Evolutionary conservation across 805 yeast species (phyloP).

Genomic region (Ogataea allantospora): DNA sequence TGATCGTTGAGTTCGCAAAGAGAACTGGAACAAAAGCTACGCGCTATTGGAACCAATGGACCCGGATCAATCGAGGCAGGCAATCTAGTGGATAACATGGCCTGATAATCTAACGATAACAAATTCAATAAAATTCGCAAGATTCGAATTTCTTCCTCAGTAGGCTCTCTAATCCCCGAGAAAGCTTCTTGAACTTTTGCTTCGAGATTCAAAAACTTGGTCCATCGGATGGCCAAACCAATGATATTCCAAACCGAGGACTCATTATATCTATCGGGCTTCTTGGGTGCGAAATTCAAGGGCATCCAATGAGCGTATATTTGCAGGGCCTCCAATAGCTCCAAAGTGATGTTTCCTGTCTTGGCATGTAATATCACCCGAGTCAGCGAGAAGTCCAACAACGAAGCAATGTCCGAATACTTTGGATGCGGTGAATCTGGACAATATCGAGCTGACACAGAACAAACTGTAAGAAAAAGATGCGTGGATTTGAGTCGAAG

Average conservation of each 20-base stretch:
- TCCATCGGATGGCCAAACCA: constrained; percentile 19
- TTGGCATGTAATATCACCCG: constrained; percentile 13
- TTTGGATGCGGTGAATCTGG: constrained; percentile 5
- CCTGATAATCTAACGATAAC: constrained; percentile 18
- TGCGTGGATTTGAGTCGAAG: constrained; percentile 13
- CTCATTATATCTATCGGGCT: constrained; percentile 11
- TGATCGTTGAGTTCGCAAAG: constrained; percentile 14
- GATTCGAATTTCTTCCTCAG: constrained; percentile 13
- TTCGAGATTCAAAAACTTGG: constrained; percentile 15
- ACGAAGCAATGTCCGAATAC: constrained; percentile 12
- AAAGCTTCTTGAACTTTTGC: constrained; percentile 9
- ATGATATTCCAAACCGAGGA: constrained; percentile 17
- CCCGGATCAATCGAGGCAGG: constrained; percentile 20
- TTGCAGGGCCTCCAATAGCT: constrained; percentile 17
- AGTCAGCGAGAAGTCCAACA: constrained; percentile 14
- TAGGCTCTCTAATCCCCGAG: constrained; percentile 6
- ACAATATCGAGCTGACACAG: constrained; percentile 16
- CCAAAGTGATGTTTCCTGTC: constrained; percentile 14
- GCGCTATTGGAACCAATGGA: constrained; percentile 15
- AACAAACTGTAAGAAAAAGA: constrained; percentile 14
- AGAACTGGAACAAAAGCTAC: constrained; percentile 10
- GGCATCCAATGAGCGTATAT: constrained; percentile 22
- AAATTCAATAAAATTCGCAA: constrained; percentile 16
- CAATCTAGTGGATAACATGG: constrained; percentile 17
- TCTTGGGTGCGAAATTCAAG: constrained; percentile 1